Evolutionary conservation across 2,329 filamentous ascomycete genomes (phyloP), one percentile per base, ranked within the genome.

Genomic region (Penicillium sp.): DNA sequence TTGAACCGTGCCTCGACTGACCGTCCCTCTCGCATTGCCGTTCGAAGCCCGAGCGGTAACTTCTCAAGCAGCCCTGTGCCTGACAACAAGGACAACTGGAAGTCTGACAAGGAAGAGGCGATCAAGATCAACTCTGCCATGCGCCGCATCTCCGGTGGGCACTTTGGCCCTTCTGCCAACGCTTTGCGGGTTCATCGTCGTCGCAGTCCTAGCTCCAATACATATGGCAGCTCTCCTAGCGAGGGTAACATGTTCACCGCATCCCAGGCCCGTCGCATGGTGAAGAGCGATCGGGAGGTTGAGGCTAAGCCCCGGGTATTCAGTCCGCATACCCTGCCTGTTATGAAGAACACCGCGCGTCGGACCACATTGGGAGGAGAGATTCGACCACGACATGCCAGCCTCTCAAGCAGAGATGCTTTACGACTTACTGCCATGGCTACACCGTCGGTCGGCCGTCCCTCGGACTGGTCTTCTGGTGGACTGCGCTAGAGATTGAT

Each of bases 261-360:
- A 24, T 81, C 83, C 53, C 86, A 88, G 60, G 86, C 87, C 26
- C 79, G 87, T 44, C 80, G 87, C 14, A 88, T 90, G 84, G 83
- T 86, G 39, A 86, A 83, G 68, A 82, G 79, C 48, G 82, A 86
- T 31, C 84, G 84, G 63, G 83, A 84, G 43, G 77, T 79, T 48
- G 81, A 83, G 19, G 79, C 77, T 66, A 82, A 82, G 58, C 75
- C 75, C 39, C 84, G 80, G 55, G 85, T 89, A 14, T 74, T 89
- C 49, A 86, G 84, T 63, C 87, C 87, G 27, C 79, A 86, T 33
- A 80, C 79, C 27, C 77, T 84, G 19, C 82, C 85, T 1, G 79
- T 88, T 27, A 79, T 82, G 65, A 89, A 88, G 69, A 73, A 73
- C 39, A 78, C 74, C 5, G 74, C 70, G 41, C 68, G 77, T 39